These are phyloP conservation scores for Ananas comosus DNA, from an alignment of 176 grass and related monocot genomes.

Conservation along the genomic window DNA sequence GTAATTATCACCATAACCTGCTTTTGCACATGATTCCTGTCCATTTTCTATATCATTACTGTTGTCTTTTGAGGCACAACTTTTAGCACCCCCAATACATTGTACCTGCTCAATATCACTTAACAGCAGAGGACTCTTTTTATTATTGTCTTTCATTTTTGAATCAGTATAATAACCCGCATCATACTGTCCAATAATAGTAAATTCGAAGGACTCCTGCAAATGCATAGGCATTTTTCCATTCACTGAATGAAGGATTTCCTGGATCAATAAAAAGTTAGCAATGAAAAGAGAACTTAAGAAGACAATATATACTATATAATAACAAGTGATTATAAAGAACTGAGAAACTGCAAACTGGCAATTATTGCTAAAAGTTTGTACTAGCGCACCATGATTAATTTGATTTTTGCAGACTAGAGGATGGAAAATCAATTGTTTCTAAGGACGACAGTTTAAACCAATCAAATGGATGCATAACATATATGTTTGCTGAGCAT, in stretches of 20 bases:
- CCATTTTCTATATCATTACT: slow-evolving; percentile 8
- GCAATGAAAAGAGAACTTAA: slow-evolving; percentile 19
- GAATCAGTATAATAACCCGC: slow-evolving; percentile 20
- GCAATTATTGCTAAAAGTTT: not conserved
- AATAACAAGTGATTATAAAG: not conserved
- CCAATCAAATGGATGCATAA: not conserved
- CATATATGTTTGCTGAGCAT: not conserved
- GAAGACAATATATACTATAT: not conserved
- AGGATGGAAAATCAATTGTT: not conserved
- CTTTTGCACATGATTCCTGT: slow-evolving; percentile 22
- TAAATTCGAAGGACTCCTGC: slow-evolving; percentile 42
- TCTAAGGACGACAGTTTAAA: not conserved
- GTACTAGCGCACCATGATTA: not conserved
- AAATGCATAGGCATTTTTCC: slow-evolving; percentile 48
- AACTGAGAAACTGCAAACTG: not conserved
- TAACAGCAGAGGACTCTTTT: slow-evolving; percentile 5
- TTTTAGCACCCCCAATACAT: slow-evolving; percentile 1
- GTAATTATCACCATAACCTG: slow-evolving; percentile 1
- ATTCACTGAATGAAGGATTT: slow-evolving; percentile 40
- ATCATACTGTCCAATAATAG: slow-evolving; percentile 49
- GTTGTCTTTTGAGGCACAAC: slow-evolving; percentile 20
- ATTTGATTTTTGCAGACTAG: not conserved
- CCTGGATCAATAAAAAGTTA: slow-evolving; percentile 35
- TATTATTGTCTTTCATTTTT: slow-evolving; percentile 23
- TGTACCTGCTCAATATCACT: slow-evolving; percentile 12